These are phyloP conservation scores for Gaertneriomyces sp. DNA, from an alignment of 192 early-diverging fungal species.

Conservation along the genomic window DNA sequence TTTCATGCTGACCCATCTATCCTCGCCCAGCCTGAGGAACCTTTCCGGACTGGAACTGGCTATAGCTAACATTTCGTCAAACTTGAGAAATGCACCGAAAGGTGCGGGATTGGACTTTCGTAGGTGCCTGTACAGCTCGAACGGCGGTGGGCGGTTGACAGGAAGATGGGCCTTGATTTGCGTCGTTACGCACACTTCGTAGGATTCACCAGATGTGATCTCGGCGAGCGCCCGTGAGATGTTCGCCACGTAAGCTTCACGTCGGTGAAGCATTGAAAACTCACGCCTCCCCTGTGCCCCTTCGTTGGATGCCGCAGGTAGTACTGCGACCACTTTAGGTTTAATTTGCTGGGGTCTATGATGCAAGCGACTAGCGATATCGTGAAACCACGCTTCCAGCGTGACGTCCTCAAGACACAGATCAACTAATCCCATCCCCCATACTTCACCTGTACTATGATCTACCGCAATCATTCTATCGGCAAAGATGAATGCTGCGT, in stretches of 20 bases:
- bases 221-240: conserved; percentile 54
- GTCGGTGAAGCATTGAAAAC: background rate
- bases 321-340: no score
- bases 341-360: no score
- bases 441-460: conserved; percentile 41
- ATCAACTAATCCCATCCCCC: conserved; percentile 15
- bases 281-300: no score
- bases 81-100: conserved; percentile 71
- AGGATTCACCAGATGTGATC: conserved; percentile 87
- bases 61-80: conserved; percentile 40
- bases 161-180: conserved; percentile 46
- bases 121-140: conserved; percentile 61
- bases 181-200: conserved; percentile 91
- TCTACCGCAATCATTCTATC: conserved; percentile 75
- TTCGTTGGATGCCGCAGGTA: no score
- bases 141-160: conserved; percentile 5
- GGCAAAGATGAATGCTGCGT: conserved; percentile 72
- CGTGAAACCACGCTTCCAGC: conserved; percentile 16
- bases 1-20: conserved; percentile 79
- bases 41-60: conserved; percentile 76
- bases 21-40: conserved; percentile 55
- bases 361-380: background rate
- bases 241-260: conserved; percentile 51
- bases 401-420: conserved; percentile 6
- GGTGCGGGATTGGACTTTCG: conserved; percentile 81